Conservation (phyloP, 225 moss, liverwort and hornwort genomes). For the Pseudoscleropodium purum region DNA sequence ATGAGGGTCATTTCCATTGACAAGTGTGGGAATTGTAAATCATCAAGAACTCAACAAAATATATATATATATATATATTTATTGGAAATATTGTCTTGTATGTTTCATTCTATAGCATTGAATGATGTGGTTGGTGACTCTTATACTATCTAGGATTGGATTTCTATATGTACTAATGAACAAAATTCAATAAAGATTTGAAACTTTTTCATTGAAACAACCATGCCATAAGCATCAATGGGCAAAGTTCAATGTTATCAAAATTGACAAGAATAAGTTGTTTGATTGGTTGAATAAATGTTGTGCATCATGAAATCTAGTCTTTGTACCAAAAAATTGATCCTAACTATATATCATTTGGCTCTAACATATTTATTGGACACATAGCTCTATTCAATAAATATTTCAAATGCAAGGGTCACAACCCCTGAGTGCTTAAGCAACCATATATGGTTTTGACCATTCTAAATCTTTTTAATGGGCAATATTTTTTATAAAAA, state of each 20-base stretch:
- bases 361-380: no score
- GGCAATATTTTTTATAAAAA: rapidly evolving
- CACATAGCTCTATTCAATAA: not conserved
- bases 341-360: not conserved
- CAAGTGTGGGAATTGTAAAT: not conserved
- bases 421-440: rapidly evolving
- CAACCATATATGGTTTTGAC: not conserved
- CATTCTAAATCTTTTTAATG: not conserved
- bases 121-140: not conserved
- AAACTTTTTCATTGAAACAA: not conserved
- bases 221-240: not conserved
- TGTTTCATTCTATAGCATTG: not conserved
- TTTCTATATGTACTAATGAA: not conserved
- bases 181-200: not conserved
- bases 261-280: not conserved
- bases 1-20: not conserved
- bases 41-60: not conserved
- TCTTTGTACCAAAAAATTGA: not conserved
- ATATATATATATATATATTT: not conserved
- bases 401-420: not conserved
- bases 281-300: not conserved
- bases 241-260: not conserved
- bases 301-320: not conserved
- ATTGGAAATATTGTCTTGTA: not conserved
- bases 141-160: not conserved